These are phyloP conservation scores for Phialocephala subalpina DNA, from an alignment of 2,329 filamentous ascomycete genomes.

Conservation along the genomic window DNA sequence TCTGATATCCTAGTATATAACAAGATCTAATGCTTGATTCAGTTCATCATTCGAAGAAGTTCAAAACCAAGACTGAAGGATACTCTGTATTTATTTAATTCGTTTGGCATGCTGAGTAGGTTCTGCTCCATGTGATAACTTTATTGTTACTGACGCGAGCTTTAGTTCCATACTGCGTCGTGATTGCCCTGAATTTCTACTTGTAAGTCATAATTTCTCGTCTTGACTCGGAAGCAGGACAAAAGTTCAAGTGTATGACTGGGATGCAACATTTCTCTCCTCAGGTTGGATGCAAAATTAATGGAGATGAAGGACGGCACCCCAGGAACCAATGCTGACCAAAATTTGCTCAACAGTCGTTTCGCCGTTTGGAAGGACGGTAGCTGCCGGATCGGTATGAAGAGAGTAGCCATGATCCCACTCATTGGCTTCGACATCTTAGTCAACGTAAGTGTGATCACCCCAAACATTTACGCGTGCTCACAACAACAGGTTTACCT, in stretches of 20 bases:
- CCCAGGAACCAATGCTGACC: background rate
- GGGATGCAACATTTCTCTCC: background rate
- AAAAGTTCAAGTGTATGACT: background rate
- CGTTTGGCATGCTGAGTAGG: conserved; percentile 61
- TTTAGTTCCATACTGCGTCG: conserved; percentile 50
- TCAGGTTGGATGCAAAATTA: background rate
- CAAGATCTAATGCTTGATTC: background rate
- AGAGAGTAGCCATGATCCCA: conserved; percentile 64
- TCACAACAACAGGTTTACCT: conserved; percentile 55
- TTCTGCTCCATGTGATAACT: too few relatives aligned
- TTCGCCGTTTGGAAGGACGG: conserved; percentile 63
- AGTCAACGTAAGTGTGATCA: conserved; percentile 53
- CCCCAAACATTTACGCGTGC: too few relatives aligned
- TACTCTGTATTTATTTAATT: conserved; percentile 67
- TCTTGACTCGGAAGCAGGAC: background rate
- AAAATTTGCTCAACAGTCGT: conserved; percentile 50
- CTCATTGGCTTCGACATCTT: conserved; percentile 67
- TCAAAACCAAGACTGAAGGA: conserved; percentile 61
- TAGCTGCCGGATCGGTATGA: conserved; percentile 69
- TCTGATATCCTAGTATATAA: background rate
- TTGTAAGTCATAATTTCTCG: conserved; percentile 53
- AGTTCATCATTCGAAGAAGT: conserved; percentile 61
- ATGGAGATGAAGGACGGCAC: background rate
- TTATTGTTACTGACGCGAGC: too few relatives aligned
- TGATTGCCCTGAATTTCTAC: conserved; percentile 64